phyloP scores from a whole-genome alignment of 768 basidiomycete species.

The Xanthoconium stramineum region DNA sequence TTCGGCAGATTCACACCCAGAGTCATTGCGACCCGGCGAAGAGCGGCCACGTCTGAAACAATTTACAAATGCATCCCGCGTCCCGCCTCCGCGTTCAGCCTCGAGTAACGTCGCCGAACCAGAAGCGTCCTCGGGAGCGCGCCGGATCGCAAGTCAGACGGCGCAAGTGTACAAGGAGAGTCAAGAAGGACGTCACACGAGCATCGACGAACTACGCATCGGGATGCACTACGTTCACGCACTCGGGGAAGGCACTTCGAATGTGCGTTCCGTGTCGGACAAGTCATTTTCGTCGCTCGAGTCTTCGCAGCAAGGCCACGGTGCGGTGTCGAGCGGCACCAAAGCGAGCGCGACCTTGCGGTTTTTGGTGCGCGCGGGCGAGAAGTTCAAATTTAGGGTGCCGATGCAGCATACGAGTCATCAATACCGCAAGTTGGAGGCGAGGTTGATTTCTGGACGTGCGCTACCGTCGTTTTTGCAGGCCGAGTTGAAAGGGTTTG shows the following conservation, averaged over 20 bases:
- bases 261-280: constrained; percentile 33
- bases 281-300: constrained; percentile 61
- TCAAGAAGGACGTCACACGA: constrained; percentile 34
- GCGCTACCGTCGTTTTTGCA: constrained; percentile 55
- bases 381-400: constrained; percentile 58
- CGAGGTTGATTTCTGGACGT: constrained; percentile 48
- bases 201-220: constrained; percentile 63
- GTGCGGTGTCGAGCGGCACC: constrained; percentile 19
- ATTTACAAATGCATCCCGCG: constrained; percentile 65
- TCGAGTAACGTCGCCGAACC: constrained; percentile 22
- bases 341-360: constrained; percentile 30
- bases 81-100: constrained; percentile 55
- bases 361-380: constrained; percentile 53
- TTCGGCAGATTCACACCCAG: constrained; percentile 35
- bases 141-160: constrained; percentile 59
- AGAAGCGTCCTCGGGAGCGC: constrained; percentile 27
- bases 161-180: constrained; percentile 53
- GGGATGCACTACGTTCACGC: constrained; percentile 71
- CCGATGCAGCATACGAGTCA: constrained; percentile 34
- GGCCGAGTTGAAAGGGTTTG: constrained; percentile 42
- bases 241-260: constrained; percentile 51
- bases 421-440: constrained; percentile 40
- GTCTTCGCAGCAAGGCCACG: constrained; percentile 47
- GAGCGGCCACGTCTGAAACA: constrained; percentile 64
- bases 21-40: constrained; percentile 26